A percentile compares a stretch with the other conserved stretches of the same genome.
Conservation (phyloP, 805 yeast species). For the Spathaspora passalidarum region DNA sequence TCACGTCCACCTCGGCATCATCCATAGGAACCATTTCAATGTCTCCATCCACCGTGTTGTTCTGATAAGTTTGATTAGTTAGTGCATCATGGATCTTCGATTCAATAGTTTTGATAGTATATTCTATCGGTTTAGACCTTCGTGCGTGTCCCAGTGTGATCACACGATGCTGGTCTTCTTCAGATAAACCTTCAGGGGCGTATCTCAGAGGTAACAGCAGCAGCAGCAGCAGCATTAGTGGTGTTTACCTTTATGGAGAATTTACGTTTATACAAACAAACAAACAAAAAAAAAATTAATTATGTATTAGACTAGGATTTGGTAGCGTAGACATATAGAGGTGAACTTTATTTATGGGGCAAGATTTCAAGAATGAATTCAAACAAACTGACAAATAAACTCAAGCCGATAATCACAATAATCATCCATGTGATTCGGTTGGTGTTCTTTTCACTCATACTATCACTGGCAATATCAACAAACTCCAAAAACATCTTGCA, state of each 20-base stretch:
- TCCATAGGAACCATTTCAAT: conserved; percentile 49
- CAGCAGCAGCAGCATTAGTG: not conserved
- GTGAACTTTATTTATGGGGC: too few species aligned
- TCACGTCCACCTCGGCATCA: conserved; percentile 40
- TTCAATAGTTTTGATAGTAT: conserved; percentile 22
- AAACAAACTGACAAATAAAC: conserved; percentile 70
- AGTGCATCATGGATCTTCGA: conserved; percentile 21
- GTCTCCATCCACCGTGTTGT: conserved; percentile 27
- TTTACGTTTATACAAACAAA: not conserved
- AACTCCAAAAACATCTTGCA: conserved; percentile 93
- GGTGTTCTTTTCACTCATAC: conserved; percentile 90
- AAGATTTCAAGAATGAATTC: conserved; percentile 60
- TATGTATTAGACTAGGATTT: not conserved
- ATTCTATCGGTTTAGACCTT: conserved; percentile 18
- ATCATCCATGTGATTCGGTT: conserved; percentile 89
- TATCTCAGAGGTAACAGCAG: conserved; percentile 11
- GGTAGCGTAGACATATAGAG: too few species aligned
- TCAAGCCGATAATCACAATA: conserved; percentile 74
- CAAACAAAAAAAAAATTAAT: too few species aligned
- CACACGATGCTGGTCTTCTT: conserved; percentile 18
- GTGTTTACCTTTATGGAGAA: not conserved
- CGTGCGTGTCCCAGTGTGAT: conserved; percentile 23
- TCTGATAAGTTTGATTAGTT: conserved; percentile 3
- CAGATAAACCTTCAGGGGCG: conserved; percentile 33
- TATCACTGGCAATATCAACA: conserved; percentile 88